Conservation (phyloP, 2,329 filamentous ascomycete genomes). For the Fragosphaeria purpurea region DNA sequence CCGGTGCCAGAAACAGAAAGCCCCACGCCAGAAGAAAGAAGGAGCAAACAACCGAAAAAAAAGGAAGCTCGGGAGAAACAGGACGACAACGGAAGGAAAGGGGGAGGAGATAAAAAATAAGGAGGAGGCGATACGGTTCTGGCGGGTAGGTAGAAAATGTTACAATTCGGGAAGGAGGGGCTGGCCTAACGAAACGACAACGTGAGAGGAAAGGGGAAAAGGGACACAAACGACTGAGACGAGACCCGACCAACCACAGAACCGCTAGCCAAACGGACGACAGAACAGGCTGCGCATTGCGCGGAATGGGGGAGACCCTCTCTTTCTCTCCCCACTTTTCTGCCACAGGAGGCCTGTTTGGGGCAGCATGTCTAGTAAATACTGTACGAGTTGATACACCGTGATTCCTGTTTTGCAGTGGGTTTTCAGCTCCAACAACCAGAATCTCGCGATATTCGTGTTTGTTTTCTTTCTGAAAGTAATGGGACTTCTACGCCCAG, state of each 20-base stretch:
- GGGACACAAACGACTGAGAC: neutral
- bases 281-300: neutral
- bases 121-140: constrained; percentile 2
- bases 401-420: no score
- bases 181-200: neutral
- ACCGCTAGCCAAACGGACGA: constrained; percentile 3
- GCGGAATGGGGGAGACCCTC: no score
- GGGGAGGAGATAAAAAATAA: neutral
- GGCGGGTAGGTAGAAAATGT: constrained; percentile 5
- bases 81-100: neutral
- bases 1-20: neutral
- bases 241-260: no score
- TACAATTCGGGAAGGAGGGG: constrained; percentile 10
- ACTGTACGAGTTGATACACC: no score
- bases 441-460: no score
- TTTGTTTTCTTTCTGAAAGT: no score
- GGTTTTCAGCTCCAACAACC: no score
- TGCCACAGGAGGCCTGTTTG: no score
- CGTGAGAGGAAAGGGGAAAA: neutral
- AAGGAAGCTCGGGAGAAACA: neutral
- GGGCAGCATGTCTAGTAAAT: no score
- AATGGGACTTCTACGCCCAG: no score
- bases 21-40: neutral
- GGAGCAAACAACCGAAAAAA: neutral
- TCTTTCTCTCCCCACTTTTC: no score